These are phyloP conservation scores for Guadua angustifolia DNA, from an alignment of 176 grass and related monocot species.

Conservation along the genomic window DNA sequence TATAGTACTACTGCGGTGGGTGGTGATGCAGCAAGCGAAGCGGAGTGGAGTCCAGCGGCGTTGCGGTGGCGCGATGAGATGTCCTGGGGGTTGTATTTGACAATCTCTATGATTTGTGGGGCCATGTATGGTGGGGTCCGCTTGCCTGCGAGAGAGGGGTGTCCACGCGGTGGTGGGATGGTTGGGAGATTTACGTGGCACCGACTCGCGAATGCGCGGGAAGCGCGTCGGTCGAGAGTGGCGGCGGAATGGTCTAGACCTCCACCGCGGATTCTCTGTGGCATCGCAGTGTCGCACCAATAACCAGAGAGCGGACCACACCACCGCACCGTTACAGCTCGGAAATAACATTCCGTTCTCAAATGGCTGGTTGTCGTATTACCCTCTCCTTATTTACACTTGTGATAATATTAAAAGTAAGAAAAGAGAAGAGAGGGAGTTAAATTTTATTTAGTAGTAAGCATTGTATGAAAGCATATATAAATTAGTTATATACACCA, in stretches of 20 bases:
- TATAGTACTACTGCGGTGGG: constrained; percentile 36
- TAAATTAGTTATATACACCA: no score
- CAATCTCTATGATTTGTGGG: not conserved
- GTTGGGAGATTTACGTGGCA: constrained; percentile 43
- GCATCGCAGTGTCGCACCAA: no score
- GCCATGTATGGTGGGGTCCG: fast-evolving
- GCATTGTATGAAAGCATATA: no score
- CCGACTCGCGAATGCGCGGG: constrained; percentile 45
- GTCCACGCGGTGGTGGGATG: not conserved
- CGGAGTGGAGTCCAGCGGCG: constrained; percentile 41
- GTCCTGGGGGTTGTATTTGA: fast-evolving
- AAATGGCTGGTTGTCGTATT: no score
- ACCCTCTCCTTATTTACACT: no score
- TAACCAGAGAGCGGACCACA: not conserved
- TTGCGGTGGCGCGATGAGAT: not conserved
- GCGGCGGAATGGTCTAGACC: constrained; percentile 55
- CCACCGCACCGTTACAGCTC: no score
- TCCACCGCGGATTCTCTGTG: constrained; percentile 44
- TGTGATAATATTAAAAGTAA: no score
- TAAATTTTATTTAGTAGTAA: no score
- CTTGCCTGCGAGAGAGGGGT: not conserved
- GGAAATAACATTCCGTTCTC: no score
- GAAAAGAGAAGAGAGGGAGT: no score
- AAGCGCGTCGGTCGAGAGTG: constrained; percentile 51
- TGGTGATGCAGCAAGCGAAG: not conserved